Base-by-base conservation (phyloP, 495 filamentous ascomycete species). In the Podospora anserina region DNA sequence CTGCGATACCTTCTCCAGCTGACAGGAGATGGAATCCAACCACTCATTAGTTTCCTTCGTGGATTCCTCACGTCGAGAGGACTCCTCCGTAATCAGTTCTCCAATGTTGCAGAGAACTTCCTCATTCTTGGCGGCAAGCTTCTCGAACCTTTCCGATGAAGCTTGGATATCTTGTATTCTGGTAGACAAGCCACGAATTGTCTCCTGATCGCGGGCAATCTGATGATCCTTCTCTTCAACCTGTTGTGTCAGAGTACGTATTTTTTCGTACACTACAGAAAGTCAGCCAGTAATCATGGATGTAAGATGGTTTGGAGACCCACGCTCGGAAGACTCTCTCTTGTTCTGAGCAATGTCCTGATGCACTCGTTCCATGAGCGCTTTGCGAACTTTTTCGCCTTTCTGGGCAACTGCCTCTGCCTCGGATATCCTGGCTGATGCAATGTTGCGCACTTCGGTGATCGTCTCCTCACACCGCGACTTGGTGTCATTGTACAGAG, bases 321-420 rank as follows among this genome's bases (percentile, higher is more conserved):
- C 65, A 80, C 80, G 55, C 28, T 75, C 70, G 27, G 65, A 55
- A 16, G 70, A 69, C 57, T 78, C 76, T 3, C 26, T 39, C 19
- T 74, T 73, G 53, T 72, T 69, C 53, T 78, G 71, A 3, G 70
- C 65, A 44, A 75, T 66, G 28, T 72, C 69, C 16, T 71, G 66
- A 6, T 67, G 71, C 19, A 81, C 72, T 49, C 72, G 78, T 61
- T 79, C 60, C 13, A 73, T 67, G 61, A 82, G 76, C 19, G 76
- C 61, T n/a, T 75, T 67, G 54, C 76, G 74, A 11, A 76, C 66
- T 1, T 72, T 39, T 20, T 83, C 78, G n/a, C 76, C 61, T 5
- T 75, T 73, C 15, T 65, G 64, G 16, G 74, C 63, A 9, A 72
- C 72, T 62, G 71, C 56, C 54, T 79, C 77, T 28, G 76, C 39